Conservation (phyloP, 1,284 basidiomycete genomes). For the Omphalotus olearius region DNA sequence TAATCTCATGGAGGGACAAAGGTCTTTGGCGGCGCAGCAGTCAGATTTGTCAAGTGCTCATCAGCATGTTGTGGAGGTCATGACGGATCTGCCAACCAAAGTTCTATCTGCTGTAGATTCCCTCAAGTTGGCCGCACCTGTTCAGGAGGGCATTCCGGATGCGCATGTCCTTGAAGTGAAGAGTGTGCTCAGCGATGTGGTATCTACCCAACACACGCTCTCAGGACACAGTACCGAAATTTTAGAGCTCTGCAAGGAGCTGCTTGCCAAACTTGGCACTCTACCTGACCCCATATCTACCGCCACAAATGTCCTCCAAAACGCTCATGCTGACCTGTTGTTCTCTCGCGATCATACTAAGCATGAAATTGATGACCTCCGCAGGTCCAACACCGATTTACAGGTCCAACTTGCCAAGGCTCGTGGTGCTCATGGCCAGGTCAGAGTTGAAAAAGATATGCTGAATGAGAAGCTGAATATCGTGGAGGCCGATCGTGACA, state of each 20-base stretch:
- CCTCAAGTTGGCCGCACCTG: constrained; percentile 29
- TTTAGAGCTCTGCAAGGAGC: constrained; percentile 43
- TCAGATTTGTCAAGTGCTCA: constrained; percentile 30
- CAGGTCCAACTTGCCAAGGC: constrained; percentile 72
- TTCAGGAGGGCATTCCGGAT: constrained; percentile 20
- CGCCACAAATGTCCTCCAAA: constrained; percentile 53
- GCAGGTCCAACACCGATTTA: constrained; percentile 58
- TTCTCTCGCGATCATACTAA: constrained; percentile 49
- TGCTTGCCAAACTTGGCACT: constrained; percentile 47
- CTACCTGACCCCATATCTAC: constrained; percentile 57
- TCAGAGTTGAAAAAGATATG: constrained; percentile 77
- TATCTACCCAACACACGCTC: constrained; percentile 38
- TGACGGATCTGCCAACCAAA: constrained; percentile 40
- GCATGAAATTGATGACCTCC: constrained; percentile 66
- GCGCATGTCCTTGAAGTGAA: constrained; percentile 38
- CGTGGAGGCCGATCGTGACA: constrained; percentile 63
- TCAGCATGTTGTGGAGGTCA: constrained; percentile 28
- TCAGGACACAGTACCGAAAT: constrained; percentile 47
- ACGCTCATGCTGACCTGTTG: constrained; percentile 56
- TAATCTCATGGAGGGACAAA: constrained; percentile 40
- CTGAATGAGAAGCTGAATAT: constrained; percentile 54
- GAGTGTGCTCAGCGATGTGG: constrained; percentile 37
- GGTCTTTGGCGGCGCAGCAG: constrained; percentile 34
- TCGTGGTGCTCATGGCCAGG: constrained; percentile 68
- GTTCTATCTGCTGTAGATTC: constrained; percentile 37